Evolutionary conservation across 495 filamentous ascomycete genomes (phyloP).

Genomic region (Talaromyces trachyspermus): DNA sequence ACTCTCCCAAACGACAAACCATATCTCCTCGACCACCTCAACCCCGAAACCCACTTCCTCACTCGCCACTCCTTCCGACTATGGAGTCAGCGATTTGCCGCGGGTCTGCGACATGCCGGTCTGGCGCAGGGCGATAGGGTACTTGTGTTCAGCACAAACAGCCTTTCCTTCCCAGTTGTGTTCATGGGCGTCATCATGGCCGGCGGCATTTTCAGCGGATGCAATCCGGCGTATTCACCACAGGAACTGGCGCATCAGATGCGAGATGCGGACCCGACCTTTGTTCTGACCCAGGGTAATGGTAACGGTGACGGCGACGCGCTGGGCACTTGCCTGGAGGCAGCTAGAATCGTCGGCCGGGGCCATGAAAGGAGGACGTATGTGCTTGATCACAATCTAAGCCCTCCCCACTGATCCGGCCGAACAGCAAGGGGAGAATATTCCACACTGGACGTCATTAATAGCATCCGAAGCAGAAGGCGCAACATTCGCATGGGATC

Average conservation of each 20-base stretch:
- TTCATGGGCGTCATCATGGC: conserved; percentile 67
- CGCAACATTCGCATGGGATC: conserved; percentile 9
- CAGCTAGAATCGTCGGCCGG: conserved; percentile 15
- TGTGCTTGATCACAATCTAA: background rate
- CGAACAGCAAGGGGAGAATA: too few relatives aligned
- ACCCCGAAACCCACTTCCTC: conserved; percentile 47
- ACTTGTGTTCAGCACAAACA: conserved; percentile 64
- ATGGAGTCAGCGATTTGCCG: conserved; percentile 63
- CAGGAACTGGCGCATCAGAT: conserved; percentile 36
- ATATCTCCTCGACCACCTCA: conserved; percentile 42
- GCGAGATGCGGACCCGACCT: conserved; percentile 27
- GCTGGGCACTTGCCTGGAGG: conserved; percentile 11
- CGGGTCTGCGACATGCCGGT: conserved; percentile 59
- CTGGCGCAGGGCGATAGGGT: conserved; percentile 64
- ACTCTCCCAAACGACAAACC: conserved; percentile 34
- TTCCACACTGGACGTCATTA: conserved; percentile 25
- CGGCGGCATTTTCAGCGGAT: conserved; percentile 71
- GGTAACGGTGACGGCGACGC: too few relatives aligned
- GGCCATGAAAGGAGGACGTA: conserved; percentile 30
- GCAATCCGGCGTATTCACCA: conserved; percentile 34
- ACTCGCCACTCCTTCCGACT: conserved; percentile 54
- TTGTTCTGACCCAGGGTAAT: conserved; percentile 32
- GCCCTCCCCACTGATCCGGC: too few relatives aligned
- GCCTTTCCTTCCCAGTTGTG: conserved; percentile 64
- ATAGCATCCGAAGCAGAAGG: conserved; percentile 11